Percentiles rank a stretch among this genome's conserved stretches.
Evolutionary conservation across 495 filamentous ascomycete genomes (phyloP).

Genomic region (Glutinoglossum americanum): DNA sequence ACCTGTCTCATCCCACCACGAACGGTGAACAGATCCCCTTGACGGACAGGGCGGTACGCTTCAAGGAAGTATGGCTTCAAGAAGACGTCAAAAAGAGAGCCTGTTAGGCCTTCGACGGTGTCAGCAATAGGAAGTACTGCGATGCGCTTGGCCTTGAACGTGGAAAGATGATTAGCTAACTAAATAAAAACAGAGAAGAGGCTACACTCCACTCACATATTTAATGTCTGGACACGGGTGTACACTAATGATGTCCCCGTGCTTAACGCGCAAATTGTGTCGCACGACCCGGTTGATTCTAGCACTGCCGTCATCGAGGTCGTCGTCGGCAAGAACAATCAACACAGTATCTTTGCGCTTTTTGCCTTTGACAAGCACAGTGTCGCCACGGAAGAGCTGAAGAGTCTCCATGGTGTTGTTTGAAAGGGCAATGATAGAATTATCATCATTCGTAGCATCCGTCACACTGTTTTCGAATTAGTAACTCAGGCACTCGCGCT

Average conservation of each 20-base stretch:
- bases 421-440: constrained; percentile 94
- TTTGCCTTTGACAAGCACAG: constrained; percentile 94
- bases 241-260: constrained; percentile 89
- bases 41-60: constrained; percentile 87
- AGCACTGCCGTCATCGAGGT: constrained; percentile 88
- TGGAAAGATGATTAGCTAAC: background rate
- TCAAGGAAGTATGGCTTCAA: constrained; percentile 99
- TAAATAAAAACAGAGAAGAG: background rate
- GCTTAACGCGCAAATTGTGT: constrained; percentile 95
- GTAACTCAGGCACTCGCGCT: constrained; percentile 1
- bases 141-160: constrained; percentile 77
- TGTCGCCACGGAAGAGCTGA: constrained; percentile 94
- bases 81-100: constrained; percentile 96
- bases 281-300: constrained; percentile 95
- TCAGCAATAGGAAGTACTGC: constrained; percentile 96
- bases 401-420: constrained; percentile 99
- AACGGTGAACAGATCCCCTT: constrained; percentile 92
- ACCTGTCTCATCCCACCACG: constrained; percentile 96
- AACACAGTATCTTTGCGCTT: constrained; percentile 98
- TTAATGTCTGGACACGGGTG: constrained; percentile 99
- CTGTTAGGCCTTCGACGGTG: constrained; percentile 90
- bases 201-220: constrained; percentile 46
- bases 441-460: constrained; percentile 96
- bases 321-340: constrained; percentile 92
- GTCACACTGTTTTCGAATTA: constrained; percentile 55